These are phyloP conservation scores for Melastoma candidum DNA, from an alignment of 441 rosid species.

Conservation along the genomic window DNA sequence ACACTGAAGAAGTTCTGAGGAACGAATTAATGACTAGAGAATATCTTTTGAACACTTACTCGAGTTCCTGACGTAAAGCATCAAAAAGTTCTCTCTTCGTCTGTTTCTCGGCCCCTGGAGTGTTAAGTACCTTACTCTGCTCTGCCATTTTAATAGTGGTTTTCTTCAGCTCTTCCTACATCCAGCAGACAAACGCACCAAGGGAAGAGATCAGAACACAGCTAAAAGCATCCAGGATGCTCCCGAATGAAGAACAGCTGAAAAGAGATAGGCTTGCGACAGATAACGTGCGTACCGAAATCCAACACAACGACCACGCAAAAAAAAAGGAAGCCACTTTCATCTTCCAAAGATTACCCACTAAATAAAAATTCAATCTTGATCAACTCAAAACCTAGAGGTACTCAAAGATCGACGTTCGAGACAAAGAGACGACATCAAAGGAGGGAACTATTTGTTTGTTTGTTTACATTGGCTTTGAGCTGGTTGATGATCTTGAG, in stretches of 20 bases:
- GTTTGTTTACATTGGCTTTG: conserved; percentile 61
- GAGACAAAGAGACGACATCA: too few species aligned
- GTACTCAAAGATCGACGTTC: too few species aligned
- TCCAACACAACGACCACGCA: too few species aligned
- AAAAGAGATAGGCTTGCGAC: too few species aligned
- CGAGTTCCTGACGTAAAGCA: conserved; percentile 90
- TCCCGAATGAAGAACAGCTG: too few species aligned
- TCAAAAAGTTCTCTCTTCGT: conserved; percentile 94
- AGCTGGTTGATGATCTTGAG: conserved; percentile 92
- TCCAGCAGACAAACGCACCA: background rate
- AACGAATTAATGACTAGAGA: background rate
- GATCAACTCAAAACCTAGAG: too few species aligned
- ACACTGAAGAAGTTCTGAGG: background rate
- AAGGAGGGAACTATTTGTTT: too few species aligned
- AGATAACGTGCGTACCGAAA: too few species aligned
- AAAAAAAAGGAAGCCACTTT: too few species aligned
- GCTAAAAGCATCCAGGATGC: background rate
- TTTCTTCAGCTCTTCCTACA: conserved; percentile 82
- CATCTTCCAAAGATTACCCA: too few species aligned
- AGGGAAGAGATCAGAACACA: background rate
- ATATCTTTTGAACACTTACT: conserved; percentile 28
- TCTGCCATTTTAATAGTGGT: conserved; percentile 90
- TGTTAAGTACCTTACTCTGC: conserved; percentile 84
- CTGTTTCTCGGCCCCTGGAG: conserved; percentile 98
- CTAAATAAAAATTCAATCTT: too few species aligned